Conservation (phyloP, 176 grass and related monocot genomes). For the Oryza glumipatula region DNA sequence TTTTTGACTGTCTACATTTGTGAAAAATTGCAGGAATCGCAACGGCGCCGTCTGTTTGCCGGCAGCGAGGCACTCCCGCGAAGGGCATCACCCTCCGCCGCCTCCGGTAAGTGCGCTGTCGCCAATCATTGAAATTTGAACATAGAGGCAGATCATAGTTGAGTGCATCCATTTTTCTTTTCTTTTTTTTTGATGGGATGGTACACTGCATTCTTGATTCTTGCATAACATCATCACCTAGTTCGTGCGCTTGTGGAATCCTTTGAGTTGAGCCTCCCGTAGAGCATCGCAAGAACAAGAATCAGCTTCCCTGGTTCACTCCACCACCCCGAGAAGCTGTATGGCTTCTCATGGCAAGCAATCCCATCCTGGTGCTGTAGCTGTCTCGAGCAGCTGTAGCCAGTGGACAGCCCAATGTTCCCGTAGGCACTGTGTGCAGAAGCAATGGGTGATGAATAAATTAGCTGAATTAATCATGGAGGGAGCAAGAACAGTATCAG, state of each 20-base stretch:
- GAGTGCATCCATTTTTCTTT: too few relatives aligned
- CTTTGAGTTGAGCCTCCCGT: slow-evolving; percentile 75
- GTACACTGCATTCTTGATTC: background rate
- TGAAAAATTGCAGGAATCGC: too few relatives aligned
- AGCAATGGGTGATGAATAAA: background rate
- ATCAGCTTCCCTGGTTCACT: slow-evolving; percentile 73
- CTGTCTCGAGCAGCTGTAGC: slow-evolving; percentile 67
- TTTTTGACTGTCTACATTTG: too few relatives aligned
- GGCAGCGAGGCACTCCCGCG: too few relatives aligned
- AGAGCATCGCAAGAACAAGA: slow-evolving; percentile 67
- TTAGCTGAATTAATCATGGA: background rate
- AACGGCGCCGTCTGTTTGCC: too few relatives aligned
- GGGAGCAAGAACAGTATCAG: background rate
- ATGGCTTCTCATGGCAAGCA: slow-evolving; percentile 50
- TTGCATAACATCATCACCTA: background rate
- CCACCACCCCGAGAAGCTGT: slow-evolving; percentile 74
- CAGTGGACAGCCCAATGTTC: slow-evolving; percentile 73
- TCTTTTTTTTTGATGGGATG: too few relatives aligned
- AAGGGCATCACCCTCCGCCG: too few relatives aligned
- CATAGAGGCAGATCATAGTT: background rate
- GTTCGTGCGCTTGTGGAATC: slow-evolving; percentile 30
- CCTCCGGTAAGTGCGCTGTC: too few relatives aligned
- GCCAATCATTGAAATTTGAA: background rate
- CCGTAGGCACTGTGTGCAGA: slow-evolving; percentile 50
- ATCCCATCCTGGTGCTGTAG: slow-evolving; percentile 33